These are phyloP conservation scores for Cyclotella atomus DNA, from an alignment of 108 stramenopile genomes.

Conservation along the genomic window DNA sequence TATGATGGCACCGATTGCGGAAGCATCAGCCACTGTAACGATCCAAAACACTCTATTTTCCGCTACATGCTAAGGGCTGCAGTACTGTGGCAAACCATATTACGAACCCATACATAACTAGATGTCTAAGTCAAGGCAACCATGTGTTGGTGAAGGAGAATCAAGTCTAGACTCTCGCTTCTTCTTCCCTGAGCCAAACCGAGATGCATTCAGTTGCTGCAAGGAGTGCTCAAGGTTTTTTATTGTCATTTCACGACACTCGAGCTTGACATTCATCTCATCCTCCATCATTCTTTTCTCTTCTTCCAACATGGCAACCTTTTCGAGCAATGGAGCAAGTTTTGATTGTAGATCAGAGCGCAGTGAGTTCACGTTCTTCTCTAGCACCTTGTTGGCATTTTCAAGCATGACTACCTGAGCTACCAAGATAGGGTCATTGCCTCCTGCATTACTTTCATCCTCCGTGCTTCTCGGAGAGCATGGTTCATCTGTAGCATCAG, in stretches of 20 bases:
- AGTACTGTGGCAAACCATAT: too few relatives aligned
- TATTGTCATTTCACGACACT: constrained; percentile 44
- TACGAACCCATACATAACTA: too few relatives aligned
- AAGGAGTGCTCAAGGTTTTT: constrained; percentile 38
- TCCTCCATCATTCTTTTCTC: constrained; percentile 41
- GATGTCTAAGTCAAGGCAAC: too few relatives aligned
- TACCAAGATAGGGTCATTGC: constrained; percentile 33
- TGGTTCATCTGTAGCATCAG: not conserved
- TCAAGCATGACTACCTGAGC: constrained; percentile 49
- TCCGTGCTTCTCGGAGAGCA: not conserved
- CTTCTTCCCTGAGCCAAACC: constrained; percentile 4
- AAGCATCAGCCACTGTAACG: too few relatives aligned
- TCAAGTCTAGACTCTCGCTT: not conserved
- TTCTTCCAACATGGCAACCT: constrained; percentile 36
- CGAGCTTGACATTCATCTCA: constrained; percentile 41
- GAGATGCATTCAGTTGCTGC: constrained; percentile 12
- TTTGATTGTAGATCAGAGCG: constrained; percentile 38
- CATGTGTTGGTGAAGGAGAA: not conserved
- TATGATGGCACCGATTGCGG: too few relatives aligned
- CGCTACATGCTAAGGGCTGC: too few relatives aligned
- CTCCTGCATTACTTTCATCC: constrained; percentile 6
- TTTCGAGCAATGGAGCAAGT: constrained; percentile 24
- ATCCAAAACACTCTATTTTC: too few relatives aligned
- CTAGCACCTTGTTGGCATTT: constrained; percentile 42
- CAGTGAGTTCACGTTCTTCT: constrained; percentile 24